Conservation (phyloP, 1,284 basidiomycete species). For the Ganoderma lucidum region DNA sequence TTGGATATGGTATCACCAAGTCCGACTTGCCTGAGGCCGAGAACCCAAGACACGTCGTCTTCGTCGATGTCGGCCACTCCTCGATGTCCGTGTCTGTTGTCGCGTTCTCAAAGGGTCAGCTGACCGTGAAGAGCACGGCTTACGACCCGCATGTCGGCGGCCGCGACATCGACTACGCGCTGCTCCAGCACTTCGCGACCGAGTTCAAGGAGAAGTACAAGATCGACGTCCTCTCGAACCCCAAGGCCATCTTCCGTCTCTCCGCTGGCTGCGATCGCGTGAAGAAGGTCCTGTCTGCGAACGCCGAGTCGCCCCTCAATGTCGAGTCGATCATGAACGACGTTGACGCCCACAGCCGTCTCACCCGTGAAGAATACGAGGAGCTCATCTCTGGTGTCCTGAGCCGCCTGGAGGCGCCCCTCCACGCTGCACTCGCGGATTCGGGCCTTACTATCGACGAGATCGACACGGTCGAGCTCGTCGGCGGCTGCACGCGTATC, state of each 20-base stretch:
- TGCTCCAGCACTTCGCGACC: conserved; percentile 85
- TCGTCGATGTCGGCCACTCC: conserved; percentile 94
- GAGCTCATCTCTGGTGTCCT: conserved; percentile 61
- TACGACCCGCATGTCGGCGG: conserved; percentile 93
- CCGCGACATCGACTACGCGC: conserved; percentile 90
- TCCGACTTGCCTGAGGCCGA: conserved; percentile 88
- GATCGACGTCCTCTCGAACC: conserved; percentile 89
- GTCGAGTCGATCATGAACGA: conserved; percentile 96
- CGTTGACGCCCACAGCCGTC: conserved; percentile 70
- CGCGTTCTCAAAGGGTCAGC: conserved; percentile 92
- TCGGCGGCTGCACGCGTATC: conserved; percentile 75
- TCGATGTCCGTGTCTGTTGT: conserved; percentile 86
- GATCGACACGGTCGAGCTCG: conserved; percentile 72
- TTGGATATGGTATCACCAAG: conserved; percentile 97
- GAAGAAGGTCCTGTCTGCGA: conserved; percentile 84
- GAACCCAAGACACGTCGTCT: conserved; percentile 85
- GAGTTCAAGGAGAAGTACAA: conserved; percentile 96
- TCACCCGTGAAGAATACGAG: conserved; percentile 70
- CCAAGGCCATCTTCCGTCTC: conserved; percentile 93
- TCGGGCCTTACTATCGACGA: conserved; percentile 67
- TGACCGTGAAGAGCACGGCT: conserved; percentile 85
- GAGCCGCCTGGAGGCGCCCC: conserved; percentile 59
- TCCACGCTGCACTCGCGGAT: conserved; percentile 62
- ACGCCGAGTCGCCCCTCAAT: conserved; percentile 85
- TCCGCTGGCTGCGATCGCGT: conserved; percentile 78